Percentiles rank a stretch among this genome's conserved stretches.
Evolutionary conservation across 805 yeast genomes (phyloP).

Genomic region (Candida nonsorbophila): DNA sequence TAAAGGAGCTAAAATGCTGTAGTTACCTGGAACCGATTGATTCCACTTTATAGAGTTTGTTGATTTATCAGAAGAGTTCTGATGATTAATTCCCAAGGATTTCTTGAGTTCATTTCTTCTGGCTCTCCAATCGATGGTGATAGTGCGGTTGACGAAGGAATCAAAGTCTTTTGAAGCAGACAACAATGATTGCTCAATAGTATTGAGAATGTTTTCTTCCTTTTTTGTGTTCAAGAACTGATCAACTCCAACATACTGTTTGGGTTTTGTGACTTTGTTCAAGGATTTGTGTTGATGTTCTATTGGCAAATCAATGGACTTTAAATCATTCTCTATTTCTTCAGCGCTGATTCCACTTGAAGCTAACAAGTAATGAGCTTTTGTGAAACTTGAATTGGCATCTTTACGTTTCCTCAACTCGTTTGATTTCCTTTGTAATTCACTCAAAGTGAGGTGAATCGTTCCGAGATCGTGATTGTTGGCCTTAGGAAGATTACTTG

Average conservation of each 20-base stretch:
- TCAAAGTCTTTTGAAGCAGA: conserved; percentile 83
- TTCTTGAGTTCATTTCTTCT: conserved; percentile 71
- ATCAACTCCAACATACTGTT: conserved; percentile 40
- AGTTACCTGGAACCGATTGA: conserved; percentile 24
- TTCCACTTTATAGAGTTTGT: conserved; percentile 30
- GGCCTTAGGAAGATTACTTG: conserved; percentile 64
- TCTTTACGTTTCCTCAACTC: conserved; percentile 44
- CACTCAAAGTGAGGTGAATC: conserved; percentile 73
- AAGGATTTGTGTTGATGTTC: conserved; percentile 1
- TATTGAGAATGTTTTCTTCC: conserved; percentile 74
- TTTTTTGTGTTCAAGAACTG: conserved; percentile 61
- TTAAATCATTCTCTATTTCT: conserved; percentile 63
- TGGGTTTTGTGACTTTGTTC: conserved; percentile 6
- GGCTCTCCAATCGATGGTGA: conserved; percentile 79
- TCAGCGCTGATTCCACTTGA: conserved; percentile 86
- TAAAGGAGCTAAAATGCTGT: conserved; percentile 29
- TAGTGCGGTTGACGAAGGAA: conserved; percentile 60
- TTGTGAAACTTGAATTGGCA: conserved; percentile 39
- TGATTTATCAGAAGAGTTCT: conserved; percentile 1
- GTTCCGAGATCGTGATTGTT: conserved; percentile 65
- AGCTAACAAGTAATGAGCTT: conserved; percentile 84
- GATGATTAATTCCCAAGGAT: conserved; percentile 51
- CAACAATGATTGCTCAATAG: conserved; percentile 75
- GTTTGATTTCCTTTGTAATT: conserved; percentile 64
- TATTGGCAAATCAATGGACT: conserved; percentile 14